Evolutionary conservation across 2,329 filamentous ascomycete species (phyloP).

Genomic region (Xylariaceae sp.): DNA sequence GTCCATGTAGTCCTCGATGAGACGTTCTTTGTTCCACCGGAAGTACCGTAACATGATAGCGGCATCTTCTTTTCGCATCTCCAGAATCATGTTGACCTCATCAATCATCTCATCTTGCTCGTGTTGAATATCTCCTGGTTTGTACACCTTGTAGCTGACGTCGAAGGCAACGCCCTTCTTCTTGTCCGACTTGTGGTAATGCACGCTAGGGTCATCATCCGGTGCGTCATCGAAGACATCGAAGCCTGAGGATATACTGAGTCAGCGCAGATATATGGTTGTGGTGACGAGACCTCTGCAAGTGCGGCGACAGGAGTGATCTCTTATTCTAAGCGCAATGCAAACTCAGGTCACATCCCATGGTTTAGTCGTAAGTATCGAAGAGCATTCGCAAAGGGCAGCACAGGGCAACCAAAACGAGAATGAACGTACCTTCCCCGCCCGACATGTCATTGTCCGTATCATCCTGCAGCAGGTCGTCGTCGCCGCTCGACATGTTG

Average conservation of each 20-base stretch:
- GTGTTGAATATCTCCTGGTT: constrained; percentile 74
- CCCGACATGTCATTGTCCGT: constrained; percentile 69
- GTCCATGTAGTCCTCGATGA: constrained; percentile 98
- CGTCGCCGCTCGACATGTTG: constrained; percentile 75
- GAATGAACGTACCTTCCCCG: constrained; percentile 43
- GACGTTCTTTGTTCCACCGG: constrained; percentile 92
- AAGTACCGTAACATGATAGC: constrained; percentile 87
- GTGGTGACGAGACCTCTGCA: neutral
- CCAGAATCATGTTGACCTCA: constrained; percentile 88
- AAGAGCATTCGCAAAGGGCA: neutral
- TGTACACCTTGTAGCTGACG: constrained; percentile 78
- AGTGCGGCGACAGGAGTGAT: neutral
- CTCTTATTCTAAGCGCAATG: too few relatives aligned
- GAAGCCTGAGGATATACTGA: constrained; percentile 18
- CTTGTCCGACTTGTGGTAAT: constrained; percentile 59
- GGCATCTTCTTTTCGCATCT: constrained; percentile 82
- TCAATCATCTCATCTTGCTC: constrained; percentile 84
- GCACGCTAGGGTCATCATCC: constrained; percentile 54
- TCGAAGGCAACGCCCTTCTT: constrained; percentile 75
- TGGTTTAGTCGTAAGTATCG: neutral
- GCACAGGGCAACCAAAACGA: constrained; percentile 6
- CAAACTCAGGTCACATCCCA: too few relatives aligned
- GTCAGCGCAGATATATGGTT: neutral
- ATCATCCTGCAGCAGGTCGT: constrained; percentile 71
- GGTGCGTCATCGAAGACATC: constrained; percentile 58